phyloP scores from a whole-genome alignment of 2,329 filamentous ascomycete species.

The Stachybotrys chartarum region DNA sequence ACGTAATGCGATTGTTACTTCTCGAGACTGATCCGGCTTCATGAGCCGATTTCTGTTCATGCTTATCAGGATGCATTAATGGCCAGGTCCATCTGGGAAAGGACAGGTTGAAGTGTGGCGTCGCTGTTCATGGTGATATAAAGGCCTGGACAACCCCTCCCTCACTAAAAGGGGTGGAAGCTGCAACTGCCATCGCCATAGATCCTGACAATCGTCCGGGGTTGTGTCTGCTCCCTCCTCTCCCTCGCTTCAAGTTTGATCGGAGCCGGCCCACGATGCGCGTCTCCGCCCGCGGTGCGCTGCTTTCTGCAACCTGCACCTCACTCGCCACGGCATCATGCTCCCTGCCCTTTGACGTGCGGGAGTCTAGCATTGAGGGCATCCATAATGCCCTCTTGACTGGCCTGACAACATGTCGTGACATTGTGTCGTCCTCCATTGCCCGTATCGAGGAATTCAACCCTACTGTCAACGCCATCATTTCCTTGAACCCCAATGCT shows the following conservation, averaged over 20 bases:
- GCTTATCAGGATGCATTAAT: not conserved
- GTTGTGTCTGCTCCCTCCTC: not conserved
- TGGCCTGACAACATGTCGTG: constrained; percentile 1
- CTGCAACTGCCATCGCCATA: not conserved
- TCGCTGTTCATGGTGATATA: not conserved
- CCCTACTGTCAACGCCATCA: constrained; percentile 1
- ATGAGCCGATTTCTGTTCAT: not conserved
- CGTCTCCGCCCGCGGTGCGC: not conserved
- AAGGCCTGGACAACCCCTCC: not conserved
- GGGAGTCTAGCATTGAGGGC: constrained; percentile 2
- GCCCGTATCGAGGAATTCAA: constrained; percentile 4
- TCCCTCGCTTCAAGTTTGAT: not conserved
- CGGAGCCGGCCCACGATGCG: not conserved
- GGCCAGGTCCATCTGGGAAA: not conserved
- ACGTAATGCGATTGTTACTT: not conserved
- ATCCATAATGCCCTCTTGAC: constrained; percentile 2
- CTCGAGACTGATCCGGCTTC: not conserved
- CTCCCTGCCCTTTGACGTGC: constrained; percentile 1
- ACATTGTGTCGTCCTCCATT: constrained; percentile 3
- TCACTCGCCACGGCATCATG: not conserved
- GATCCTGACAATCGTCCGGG: not conserved
- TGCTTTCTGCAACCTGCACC: not conserved
- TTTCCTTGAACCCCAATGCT: constrained; percentile 1
- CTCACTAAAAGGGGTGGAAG: not conserved
- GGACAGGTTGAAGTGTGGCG: not conserved